These are phyloP conservation scores for Colletotrichum viniferum DNA, from an alignment of 2,329 filamentous ascomycete genomes.

Conservation along the genomic window DNA sequence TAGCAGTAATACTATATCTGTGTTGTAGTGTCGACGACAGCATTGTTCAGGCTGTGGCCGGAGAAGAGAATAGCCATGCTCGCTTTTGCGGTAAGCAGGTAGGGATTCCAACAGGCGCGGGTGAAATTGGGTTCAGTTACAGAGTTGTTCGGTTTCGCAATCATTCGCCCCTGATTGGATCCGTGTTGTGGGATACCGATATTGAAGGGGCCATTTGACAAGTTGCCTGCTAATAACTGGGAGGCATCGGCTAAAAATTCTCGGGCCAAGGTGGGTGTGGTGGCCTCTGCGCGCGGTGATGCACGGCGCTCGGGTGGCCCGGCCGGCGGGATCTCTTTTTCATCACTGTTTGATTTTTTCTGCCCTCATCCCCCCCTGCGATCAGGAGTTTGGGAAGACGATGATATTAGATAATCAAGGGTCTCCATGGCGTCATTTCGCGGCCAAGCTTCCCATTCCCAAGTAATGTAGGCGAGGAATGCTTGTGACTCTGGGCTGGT, in stretches of 20 bases:
- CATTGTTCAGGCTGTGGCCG: neutral
- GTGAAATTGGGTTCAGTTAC: neutral
- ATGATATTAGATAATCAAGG: neutral
- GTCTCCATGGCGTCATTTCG: neutral
- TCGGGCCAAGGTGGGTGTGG: neutral
- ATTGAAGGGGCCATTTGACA: neutral
- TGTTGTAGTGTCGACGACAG: neutral
- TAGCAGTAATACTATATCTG: neutral
- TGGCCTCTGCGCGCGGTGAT: neutral
- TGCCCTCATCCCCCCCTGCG: neutral
- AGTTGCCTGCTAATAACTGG: neutral
- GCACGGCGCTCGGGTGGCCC: neutral
- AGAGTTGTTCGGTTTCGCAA: constrained; percentile 7
- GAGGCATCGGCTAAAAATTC: neutral
- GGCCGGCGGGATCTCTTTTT: neutral
- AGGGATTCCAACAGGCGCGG: neutral
- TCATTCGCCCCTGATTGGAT: neutral
- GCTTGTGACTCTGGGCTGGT: neutral
- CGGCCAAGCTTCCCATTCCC: neutral
- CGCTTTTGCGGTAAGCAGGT: neutral
- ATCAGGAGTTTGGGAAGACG: neutral
- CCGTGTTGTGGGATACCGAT: constrained; percentile 4
- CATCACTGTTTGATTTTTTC: neutral
- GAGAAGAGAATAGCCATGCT: neutral
- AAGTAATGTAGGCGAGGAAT: neutral